These are phyloP conservation scores for Neolentinus lepideus DNA, from an alignment of 1,284 basidiomycete species.

Conservation along the genomic window DNA sequence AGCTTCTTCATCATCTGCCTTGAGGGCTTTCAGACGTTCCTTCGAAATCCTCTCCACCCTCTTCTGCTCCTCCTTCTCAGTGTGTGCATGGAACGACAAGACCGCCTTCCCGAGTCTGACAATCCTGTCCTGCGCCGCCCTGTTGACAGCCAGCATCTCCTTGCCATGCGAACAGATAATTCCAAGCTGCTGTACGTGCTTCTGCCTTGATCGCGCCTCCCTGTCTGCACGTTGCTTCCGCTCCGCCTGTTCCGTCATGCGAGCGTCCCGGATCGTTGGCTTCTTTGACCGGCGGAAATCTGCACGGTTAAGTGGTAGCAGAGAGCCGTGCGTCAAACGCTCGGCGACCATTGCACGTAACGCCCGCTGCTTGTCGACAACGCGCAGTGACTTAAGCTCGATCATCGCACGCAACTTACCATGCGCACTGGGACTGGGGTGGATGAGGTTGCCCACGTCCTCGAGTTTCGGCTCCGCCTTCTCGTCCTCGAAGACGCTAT, in stretches of 20 bases:
- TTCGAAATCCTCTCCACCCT: slow-evolving; percentile 94
- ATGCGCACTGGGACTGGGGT: slow-evolving; percentile 52
- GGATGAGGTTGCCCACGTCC: slow-evolving; percentile 28
- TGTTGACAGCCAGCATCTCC: slow-evolving; percentile 61
- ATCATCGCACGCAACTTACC: slow-evolving; percentile 89
- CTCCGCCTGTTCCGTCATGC: slow-evolving; percentile 87
- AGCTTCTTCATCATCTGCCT: slow-evolving; percentile 98
- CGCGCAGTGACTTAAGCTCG: slow-evolving; percentile 89
- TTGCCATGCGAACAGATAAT: slow-evolving; percentile 86
- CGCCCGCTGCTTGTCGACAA: slow-evolving; percentile 86
- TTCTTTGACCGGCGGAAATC: slow-evolving; percentile 90
- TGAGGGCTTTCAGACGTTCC: slow-evolving; percentile 97
- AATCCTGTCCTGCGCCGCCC: slow-evolving; percentile 70
- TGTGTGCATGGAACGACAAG: slow-evolving; percentile 78
- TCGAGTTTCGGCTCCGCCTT: slow-evolving; percentile 28
- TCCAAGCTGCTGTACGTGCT: slow-evolving; percentile 91
- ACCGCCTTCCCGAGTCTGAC: slow-evolving; percentile 83
- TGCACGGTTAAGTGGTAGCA: slow-evolving; percentile 85
- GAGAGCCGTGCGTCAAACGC: slow-evolving; percentile 84
- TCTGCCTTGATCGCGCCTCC: slow-evolving; percentile 91
- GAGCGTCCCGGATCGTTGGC: slow-evolving; percentile 85
- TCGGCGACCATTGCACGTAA: slow-evolving; percentile 85
- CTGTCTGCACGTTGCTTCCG: slow-evolving; percentile 89
- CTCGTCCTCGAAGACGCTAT: slow-evolving; percentile 47
- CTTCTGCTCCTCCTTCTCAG: slow-evolving; percentile 99